Evolutionary conservation across 495 filamentous ascomycete species (phyloP), one percentile per base, ranked within the genome.

Genomic region (Penicillium roqueforti): DNA sequence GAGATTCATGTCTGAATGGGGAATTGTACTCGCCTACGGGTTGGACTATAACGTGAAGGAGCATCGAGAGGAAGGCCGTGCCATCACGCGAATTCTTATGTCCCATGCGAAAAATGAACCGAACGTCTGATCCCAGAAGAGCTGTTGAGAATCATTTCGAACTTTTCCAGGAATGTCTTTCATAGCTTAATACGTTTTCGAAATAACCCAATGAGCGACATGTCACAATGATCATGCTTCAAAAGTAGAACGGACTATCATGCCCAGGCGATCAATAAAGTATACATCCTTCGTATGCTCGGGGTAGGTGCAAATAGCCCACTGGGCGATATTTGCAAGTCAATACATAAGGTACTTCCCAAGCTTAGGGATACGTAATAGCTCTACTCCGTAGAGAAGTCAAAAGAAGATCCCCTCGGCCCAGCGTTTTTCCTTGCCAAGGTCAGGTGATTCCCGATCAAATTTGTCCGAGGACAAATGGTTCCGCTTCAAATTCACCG

Each of bases 401-500:
- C 42, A 29, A 26, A 19, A 45, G 46, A 49, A 23, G 7, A 14
- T 51, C 38, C 25, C 11, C 39, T 61, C 57, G 63, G 57, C 45
- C 37, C 55, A 59, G 51, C 54, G 38, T 57, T 64, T 55, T 62
- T 62, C 58, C 62, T 51, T 42, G 31, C 53, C 53, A 54, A 53
- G 41, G 57, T 67, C 58, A 62, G 61, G 58, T 65, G 58, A 68
- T 56, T 37, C 37, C 37, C 36, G 52, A 63, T 48, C 39, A 67
- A 67, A 56, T 65, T 67, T 63, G 53, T 53, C 66, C 60, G 57
- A 45, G 23, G 34, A 60, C 50, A 49, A 51, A 18, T 38, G 23
- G 10, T 22, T 50, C 47, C 47, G 23, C 22, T 28, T 50, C 57
- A 47, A 49, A 29, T 22, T 45, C 44, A 52, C 39, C 6, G 43